Conservation (phyloP, 2,329 filamentous ascomycete species). For the Teratosphaeria epicoccoides region DNA sequence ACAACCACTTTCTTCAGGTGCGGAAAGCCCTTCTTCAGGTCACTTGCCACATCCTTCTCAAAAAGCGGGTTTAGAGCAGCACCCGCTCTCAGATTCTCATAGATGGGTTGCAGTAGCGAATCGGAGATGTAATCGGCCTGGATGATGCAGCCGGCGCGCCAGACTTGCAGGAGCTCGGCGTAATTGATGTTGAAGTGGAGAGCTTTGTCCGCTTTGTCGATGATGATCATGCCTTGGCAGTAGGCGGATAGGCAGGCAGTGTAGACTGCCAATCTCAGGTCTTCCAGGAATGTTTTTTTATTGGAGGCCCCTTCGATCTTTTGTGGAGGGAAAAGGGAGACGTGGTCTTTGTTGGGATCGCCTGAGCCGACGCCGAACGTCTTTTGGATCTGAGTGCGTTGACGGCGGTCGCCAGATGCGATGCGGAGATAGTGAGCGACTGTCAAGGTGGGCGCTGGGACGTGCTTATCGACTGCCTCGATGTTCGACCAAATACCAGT, state of each 20-base stretch:
- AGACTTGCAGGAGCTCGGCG: conserved; percentile 47
- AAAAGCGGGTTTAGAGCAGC: conserved; percentile 36
- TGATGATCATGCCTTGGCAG: conserved; percentile 55
- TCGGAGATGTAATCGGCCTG: conserved; percentile 52
- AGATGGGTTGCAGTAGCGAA: conserved; percentile 44
- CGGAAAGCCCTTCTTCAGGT: conserved; percentile 42
- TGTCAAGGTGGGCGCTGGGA: conserved; percentile 54
- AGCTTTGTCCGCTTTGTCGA: conserved; percentile 47
- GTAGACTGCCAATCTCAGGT: conserved; percentile 52
- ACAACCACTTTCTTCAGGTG: conserved; percentile 47
- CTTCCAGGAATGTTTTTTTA: conserved; percentile 41
- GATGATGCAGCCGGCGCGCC: conserved; percentile 63
- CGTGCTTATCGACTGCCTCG: conserved; percentile 51
- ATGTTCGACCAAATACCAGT: conserved; percentile 57
- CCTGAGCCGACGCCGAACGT: conserved; percentile 29
- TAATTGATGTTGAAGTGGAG: conserved; percentile 51
- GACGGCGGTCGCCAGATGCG: conserved; percentile 50
- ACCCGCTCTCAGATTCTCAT: conserved; percentile 23
- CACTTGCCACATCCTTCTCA: conserved; percentile 39
- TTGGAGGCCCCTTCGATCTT: conserved; percentile 23
- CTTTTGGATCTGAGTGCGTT: conserved; percentile 43
- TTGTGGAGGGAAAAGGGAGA: conserved; percentile 26
- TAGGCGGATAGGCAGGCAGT: conserved; percentile 51
- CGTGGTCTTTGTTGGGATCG: conserved; percentile 10
- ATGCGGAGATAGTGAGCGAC: conserved; percentile 53